Base-by-base conservation (phyloP, 805 yeast genomes). In the Spathaspora girioi region DNA sequence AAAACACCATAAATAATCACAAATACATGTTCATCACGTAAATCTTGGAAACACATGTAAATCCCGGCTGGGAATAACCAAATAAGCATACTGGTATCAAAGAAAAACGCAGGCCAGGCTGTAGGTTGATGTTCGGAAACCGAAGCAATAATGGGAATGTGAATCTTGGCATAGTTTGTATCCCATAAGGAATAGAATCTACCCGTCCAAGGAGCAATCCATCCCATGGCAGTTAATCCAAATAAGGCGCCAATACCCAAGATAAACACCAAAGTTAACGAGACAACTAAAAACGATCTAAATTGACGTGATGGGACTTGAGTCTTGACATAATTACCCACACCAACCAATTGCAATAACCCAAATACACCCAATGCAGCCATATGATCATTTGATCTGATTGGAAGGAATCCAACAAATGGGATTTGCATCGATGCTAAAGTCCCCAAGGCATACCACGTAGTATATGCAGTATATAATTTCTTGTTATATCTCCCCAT, bases 41-140 rank as follows among this genome's bases (percentile, higher is more conserved):
- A 77, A 54, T 94, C 97, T 69, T 88, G 88, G 81, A 94, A 88
- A 59, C 93, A 79, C 58, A 94, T 71, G 73, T 88, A 94, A 47
- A 96, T 87, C 56, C 99, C 99, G 5, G 92, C 97, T 49, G 99
- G 99, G 89, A 94, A 94, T 59, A 94, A 78, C 99, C 99, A 96
- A 62, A 93, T 89, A 71, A 94, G 78, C 78, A 93, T 82, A 62
- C 84, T 89, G 48, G 94, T 86, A 69, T 94, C 99, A 67, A 93
- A 89, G 81, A 90, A 94, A 69, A 94, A 96, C 11, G 97, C 84
- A 10, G 98, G 96, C 99, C 99, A 94, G 3, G 99, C 97, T n/a
- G 98, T 93, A 53, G 99, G 99, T 78, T 94, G 99, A 77, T 94
- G 99, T 75, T 94, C 99, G 12, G 97, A 89, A 38, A 94, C 99